Percentiles rank a stretch among this genome's conserved stretches.
Conservation (phyloP, 176 grass and related monocot species). For the Musa beccarii region DNA sequence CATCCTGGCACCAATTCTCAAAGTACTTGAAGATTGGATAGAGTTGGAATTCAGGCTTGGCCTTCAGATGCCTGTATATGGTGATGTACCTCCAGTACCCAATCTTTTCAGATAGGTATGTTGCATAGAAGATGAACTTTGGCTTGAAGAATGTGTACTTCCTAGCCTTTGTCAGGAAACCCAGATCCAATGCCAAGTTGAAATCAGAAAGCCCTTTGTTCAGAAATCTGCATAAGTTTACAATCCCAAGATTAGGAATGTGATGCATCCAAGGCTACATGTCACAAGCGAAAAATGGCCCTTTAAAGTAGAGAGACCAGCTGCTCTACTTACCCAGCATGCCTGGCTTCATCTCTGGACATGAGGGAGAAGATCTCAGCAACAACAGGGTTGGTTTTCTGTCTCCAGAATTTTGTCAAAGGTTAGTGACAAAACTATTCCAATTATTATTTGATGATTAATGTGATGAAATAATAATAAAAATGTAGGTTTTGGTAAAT, state of each 20-base stretch:
- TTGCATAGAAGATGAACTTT: too few relatives aligned
- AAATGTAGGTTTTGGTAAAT: too few relatives aligned
- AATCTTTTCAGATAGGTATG: too few relatives aligned
- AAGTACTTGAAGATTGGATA: slow-evolving; percentile 29
- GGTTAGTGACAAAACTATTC: not conserved
- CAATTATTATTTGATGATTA: too few relatives aligned
- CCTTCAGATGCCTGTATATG: too few relatives aligned
- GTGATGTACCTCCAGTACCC: too few relatives aligned
- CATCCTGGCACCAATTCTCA: slow-evolving; percentile 30
- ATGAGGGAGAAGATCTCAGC: slow-evolving; percentile 98
- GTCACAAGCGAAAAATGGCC: too few relatives aligned
- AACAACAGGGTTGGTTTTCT: slow-evolving; percentile 98
- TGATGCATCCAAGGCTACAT: too few relatives aligned
- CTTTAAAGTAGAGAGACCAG: not conserved
- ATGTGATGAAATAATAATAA: too few relatives aligned
- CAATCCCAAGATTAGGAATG: too few relatives aligned
- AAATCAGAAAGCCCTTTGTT: slow-evolving; percentile 96
- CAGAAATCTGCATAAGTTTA: slow-evolving; percentile 51
- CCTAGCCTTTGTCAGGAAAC: slow-evolving; percentile 94
- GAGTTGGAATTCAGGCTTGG: too few relatives aligned
- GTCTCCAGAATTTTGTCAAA: slow-evolving; percentile 3
- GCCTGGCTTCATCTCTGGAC: slow-evolving; percentile 96
- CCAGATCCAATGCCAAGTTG: slow-evolving; percentile 88
- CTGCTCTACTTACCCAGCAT: slow-evolving; percentile 63
- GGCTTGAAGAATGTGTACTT: slow-evolving; percentile 61